Evolutionary conservation across 441 rosid genomes (phyloP).

Genomic region (Arabidopsis hybrid): DNA sequence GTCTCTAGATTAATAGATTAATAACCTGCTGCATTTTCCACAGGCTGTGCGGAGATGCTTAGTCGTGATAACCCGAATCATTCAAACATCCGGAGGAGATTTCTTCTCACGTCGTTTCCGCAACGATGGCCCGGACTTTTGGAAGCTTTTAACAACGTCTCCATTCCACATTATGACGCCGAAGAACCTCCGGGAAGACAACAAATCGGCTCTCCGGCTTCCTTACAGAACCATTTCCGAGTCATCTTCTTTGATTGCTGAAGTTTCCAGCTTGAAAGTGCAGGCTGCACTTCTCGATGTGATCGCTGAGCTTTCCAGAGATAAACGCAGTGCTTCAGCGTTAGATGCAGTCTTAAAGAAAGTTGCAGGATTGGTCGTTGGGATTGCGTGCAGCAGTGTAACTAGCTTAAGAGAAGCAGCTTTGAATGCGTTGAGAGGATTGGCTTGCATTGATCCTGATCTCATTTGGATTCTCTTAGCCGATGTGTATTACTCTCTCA

Average conservation of each 20-base stretch:
- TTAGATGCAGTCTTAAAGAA: conserved; percentile 78
- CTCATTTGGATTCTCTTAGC: conserved; percentile 91
- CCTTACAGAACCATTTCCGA: conserved; percentile 70
- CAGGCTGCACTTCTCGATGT: conserved; percentile 81
- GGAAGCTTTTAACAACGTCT: conserved; percentile 81
- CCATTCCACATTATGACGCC: conserved; percentile 60
- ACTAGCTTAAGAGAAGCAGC: conserved; percentile 71
- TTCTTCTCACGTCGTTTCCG: conserved; percentile 93
- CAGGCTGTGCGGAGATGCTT: conserved; percentile 79
- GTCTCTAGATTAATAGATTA: not conserved
- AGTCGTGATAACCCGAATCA: conserved; percentile 58
- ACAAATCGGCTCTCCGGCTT: conserved; percentile 62
- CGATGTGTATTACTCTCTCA: conserved; percentile 74
- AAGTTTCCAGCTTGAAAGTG: conserved; percentile 79
- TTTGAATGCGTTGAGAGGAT: conserved; percentile 73
- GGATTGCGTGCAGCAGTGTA: conserved; percentile 84
- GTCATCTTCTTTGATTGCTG: conserved; percentile 57
- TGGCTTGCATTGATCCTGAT: conserved; percentile 84
- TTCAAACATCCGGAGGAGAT: conserved; percentile 89
- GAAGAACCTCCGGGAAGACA: conserved; percentile 53
- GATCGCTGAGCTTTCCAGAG: conserved; percentile 73
- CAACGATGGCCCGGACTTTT: conserved; percentile 73
- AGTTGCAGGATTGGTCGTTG: conserved; percentile 84
- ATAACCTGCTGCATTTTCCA: conserved; percentile 26
- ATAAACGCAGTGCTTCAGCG: conserved; percentile 73